Conservation (phyloP, 495 filamentous ascomycete species). For the Hyaloscypha hepaticicola region DNA sequence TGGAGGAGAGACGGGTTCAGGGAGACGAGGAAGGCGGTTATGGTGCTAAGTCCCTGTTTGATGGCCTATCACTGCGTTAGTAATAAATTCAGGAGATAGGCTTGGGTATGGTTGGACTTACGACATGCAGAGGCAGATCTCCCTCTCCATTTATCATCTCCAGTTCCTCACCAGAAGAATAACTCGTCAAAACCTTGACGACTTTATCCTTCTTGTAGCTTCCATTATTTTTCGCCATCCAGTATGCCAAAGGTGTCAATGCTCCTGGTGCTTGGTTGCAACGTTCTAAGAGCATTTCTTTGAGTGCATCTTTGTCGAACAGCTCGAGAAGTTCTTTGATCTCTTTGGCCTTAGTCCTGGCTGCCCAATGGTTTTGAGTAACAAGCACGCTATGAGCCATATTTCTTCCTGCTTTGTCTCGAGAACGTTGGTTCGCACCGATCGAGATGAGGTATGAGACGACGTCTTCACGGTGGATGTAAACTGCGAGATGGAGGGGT, state of each 20-base stretch:
- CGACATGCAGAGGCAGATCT: constrained; percentile 60
- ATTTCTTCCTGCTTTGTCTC: constrained; percentile 25
- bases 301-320: constrained; percentile 25
- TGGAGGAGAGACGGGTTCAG: constrained; percentile 56
- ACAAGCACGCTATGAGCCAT: constrained; percentile 23
- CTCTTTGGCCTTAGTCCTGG: constrained; percentile 4
- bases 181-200: constrained; percentile 46
- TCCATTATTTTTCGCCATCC: constrained; percentile 19
- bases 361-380: not conserved
- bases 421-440: constrained; percentile 57
- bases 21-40: constrained; percentile 51
- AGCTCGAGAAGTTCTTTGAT: constrained; percentile 22
- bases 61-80: constrained; percentile 36
- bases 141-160: constrained; percentile 64
- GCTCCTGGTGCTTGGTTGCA: constrained; percentile 41
- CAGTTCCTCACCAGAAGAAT: constrained; percentile 54
- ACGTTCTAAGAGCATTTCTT: constrained; percentile 47
- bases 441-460: constrained; percentile 60
- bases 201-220: constrained; percentile 37
- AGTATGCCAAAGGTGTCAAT: constrained; percentile 48
- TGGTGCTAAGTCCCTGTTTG: constrained; percentile 33
- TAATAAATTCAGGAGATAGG: not conserved
- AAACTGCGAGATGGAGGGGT: constrained; percentile 59
- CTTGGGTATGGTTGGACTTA: not conserved
- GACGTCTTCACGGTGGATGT: constrained; percentile 46